These are phyloP conservation scores for Saccharomycopsis vini DNA, from an alignment of 805 yeast genomes.

Conservation along the genomic window DNA sequence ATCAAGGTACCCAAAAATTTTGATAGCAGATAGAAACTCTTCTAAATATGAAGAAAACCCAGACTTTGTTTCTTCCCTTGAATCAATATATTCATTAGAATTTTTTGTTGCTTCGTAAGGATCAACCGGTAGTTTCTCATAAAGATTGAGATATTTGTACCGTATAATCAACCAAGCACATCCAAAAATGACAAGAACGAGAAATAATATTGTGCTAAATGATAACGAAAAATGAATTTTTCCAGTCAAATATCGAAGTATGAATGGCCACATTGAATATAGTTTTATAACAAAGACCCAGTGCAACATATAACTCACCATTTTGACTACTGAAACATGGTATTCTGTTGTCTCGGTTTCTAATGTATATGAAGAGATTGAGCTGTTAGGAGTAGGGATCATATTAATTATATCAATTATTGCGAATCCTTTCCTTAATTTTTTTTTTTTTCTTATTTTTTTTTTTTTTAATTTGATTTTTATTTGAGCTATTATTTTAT, in stretches of 20 bases:
- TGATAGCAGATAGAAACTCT: slow-evolving; percentile 83
- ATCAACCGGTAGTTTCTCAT: slow-evolving; percentile 12
- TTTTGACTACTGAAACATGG: not conserved
- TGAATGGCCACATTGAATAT: slow-evolving; percentile 1
- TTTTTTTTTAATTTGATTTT: no score
- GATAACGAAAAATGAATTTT: slow-evolving; percentile 15
- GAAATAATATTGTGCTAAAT: slow-evolving; percentile 10
- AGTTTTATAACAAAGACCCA: slow-evolving; percentile 2
- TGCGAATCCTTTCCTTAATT: no score
- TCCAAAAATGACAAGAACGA: not conserved
- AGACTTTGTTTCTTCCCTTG: slow-evolving; percentile 29
- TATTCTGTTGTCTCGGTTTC: not conserved
- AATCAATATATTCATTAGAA: slow-evolving; percentile 8
- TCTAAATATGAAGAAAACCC: slow-evolving; percentile 65
- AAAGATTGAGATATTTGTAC: slow-evolving; percentile 14
- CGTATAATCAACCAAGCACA: slow-evolving; percentile 11
- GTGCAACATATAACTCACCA: not conserved
- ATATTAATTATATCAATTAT: no score
- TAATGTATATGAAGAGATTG: no score
- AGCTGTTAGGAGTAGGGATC: no score
- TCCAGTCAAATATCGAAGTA: slow-evolving; percentile 10
- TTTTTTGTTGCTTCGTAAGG: slow-evolving; percentile 4
- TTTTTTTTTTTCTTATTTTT: no score
- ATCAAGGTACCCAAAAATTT: slow-evolving; percentile 89
- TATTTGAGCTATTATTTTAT: no score